Conservation (phyloP, 192 early-diverging fungal species). For the Linnemannia zychae region DNA sequence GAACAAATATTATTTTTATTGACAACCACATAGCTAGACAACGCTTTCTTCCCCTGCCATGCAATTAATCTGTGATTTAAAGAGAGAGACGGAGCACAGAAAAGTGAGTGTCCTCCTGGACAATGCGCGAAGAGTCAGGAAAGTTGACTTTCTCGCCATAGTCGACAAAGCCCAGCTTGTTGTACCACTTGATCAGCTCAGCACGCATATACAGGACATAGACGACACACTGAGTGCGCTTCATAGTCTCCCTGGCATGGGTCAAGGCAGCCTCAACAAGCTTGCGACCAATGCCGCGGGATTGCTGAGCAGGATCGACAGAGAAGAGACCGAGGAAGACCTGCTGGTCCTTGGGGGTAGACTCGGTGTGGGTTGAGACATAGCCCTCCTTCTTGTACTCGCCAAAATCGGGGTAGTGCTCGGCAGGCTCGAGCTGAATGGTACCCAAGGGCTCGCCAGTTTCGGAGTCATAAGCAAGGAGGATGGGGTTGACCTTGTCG, state of each 20-base stretch:
- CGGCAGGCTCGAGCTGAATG: conserved; percentile 58
- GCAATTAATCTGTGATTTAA: background rate
- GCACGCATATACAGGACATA: conserved; percentile 58
- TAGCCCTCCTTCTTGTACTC: conserved; percentile 41
- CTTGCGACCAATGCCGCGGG: conserved; percentile 64
- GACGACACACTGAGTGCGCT: conserved; percentile 50
- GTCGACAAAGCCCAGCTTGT: conserved; percentile 60
- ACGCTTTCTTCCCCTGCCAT: too few relatives aligned
- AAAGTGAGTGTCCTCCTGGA: conserved; percentile 56
- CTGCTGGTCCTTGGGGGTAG: conserved; percentile 41
- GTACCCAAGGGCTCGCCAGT: conserved; percentile 59
- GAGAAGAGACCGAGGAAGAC: conserved; percentile 63
- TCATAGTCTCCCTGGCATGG: conserved; percentile 43
- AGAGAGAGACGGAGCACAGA: conserved; percentile 44
- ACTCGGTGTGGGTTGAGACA: conserved; percentile 14
- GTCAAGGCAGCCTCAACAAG: conserved; percentile 53
- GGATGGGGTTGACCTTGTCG: conserved; percentile 54
- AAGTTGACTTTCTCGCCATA: conserved; percentile 61
- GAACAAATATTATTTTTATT: background rate
- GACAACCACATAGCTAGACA: background rate
- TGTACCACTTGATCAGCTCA: conserved; percentile 63
- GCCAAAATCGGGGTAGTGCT: conserved; percentile 44
- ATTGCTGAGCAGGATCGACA: conserved; percentile 61
- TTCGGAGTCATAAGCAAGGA: conserved; percentile 58
- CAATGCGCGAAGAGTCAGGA: conserved; percentile 52